Conservation (phyloP, 805 yeast genomes). For the Ogataea philodendri region DNA sequence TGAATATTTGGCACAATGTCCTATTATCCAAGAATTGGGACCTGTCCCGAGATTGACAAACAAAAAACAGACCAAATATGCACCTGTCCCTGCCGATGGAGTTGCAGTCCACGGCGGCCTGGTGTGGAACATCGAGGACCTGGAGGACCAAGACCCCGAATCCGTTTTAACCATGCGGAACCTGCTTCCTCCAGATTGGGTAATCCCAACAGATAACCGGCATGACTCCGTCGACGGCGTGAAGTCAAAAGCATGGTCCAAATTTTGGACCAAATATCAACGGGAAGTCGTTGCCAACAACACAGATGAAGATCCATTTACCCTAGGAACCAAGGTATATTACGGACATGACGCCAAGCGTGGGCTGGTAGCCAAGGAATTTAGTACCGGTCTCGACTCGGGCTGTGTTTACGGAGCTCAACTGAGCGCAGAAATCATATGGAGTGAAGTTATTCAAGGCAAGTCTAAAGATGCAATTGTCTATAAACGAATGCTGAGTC, state of each 20-base stretch:
- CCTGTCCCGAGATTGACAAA: slow-evolving; percentile 47
- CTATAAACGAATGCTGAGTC: slow-evolving; percentile 28
- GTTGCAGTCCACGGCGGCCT: slow-evolving; percentile 85
- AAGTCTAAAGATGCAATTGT: slow-evolving; percentile 17
- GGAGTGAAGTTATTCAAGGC: slow-evolving; percentile 30
- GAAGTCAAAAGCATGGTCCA: slow-evolving; percentile 34
- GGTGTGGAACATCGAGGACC: slow-evolving; percentile 53
- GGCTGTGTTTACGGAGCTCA: slow-evolving; percentile 77
- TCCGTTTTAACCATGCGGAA: slow-evolving; percentile 70
- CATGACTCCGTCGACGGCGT: slow-evolving; percentile 28
- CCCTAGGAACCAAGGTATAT: slow-evolving; percentile 45
- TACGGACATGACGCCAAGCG: slow-evolving; percentile 89
- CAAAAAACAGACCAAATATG: slow-evolving; percentile 24
- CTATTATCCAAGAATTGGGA: slow-evolving; percentile 63
- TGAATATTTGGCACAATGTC: slow-evolving; percentile 56
- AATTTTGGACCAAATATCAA: slow-evolving; percentile 33
- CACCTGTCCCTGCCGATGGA: slow-evolving; percentile 33
- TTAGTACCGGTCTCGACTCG: slow-evolving; percentile 76
- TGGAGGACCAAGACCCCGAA: slow-evolving; percentile 57
- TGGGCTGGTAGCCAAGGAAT: slow-evolving; percentile 65
- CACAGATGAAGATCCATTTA: slow-evolving; percentile 11
- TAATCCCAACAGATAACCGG: slow-evolving; percentile 48
- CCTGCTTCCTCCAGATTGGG: slow-evolving; percentile 62
- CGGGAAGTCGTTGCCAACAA: slow-evolving; percentile 11
- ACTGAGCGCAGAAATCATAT: slow-evolving; percentile 61